Base-by-base conservation (phyloP, 441 rosid genomes). In the Biscutella auriculata region DNA sequence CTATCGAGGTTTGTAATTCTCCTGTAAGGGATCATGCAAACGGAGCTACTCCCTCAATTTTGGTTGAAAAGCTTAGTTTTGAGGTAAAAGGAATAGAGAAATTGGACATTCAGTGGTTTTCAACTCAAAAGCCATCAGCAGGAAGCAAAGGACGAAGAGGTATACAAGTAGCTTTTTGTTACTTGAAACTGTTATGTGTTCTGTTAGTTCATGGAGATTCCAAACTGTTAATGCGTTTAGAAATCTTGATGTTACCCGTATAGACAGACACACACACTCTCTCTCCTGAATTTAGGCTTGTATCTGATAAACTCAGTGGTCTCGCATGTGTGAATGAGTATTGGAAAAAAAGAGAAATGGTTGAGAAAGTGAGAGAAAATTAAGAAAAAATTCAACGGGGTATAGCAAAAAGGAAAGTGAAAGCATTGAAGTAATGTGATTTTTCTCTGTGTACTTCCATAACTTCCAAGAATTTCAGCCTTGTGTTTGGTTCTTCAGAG, bases 51-150 rank as follows among this genome's bases (percentile, higher is more conserved):
- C 72, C 74, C 57, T 80, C 85, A 0, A 46, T 92, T 13, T 71
- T 92, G 60, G 65, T 88, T 27, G 92, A 83, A 59, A 82, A 69
- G 69, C 89, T 92, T 72, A 77, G 92, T 37, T 82, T 92, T 66
- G 95, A 88, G 63, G 70, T 88, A 4, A 88, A 76, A 76, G 98
- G 97, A 45, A 72, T 92, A 2, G 81, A 88, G 78, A 88, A 84
- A 70, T 77, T 88, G 80, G 97, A 92, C 43, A 19, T 68, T 65
- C 92, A 86, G 44, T 92, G 92, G 97, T 92, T 79, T 58, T 76
- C 89, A 15, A 81, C 92, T 39, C 94, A 70, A 69, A 88, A 80
- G 57, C 78, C 80, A 1, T 44, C 72, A 41, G 72, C 83, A 26
- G 90, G 87, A 60, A 77, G 84, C 58, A 83, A 66, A 57, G 85